Percentiles rank a stretch among this genome's conserved stretches.
Evolutionary conservation across 177 flowering plant genomes (phyloP).

Genomic region (Vitis hybrid): DNA sequence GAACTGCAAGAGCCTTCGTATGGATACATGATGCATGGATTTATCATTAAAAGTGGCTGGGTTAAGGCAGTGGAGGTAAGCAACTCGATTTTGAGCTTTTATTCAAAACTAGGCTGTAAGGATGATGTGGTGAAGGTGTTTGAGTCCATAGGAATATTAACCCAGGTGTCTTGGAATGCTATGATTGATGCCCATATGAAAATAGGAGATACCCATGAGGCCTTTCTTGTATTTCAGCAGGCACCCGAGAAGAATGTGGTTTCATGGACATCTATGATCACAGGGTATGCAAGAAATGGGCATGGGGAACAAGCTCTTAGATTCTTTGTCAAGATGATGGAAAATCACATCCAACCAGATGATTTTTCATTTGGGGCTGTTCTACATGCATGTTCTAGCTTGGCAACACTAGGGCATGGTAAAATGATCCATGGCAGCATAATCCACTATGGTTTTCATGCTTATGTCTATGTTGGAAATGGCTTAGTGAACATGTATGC

Average conservation of each 20-base stretch:
- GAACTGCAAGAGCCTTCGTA: slow-evolving; percentile 30
- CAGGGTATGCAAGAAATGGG: slow-evolving; percentile 67
- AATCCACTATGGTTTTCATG: slow-evolving; percentile 46
- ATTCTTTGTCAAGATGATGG: slow-evolving; percentile 52
- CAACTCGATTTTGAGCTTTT: slow-evolving; percentile 71
- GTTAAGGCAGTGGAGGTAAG: slow-evolving; percentile 49
- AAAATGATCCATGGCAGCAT: slow-evolving; percentile 56
- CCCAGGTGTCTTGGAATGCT: slow-evolving; percentile 73
- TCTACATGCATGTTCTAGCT: slow-evolving; percentile 69
- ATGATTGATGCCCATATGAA: slow-evolving; percentile 73
- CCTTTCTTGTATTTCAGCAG: slow-evolving; percentile 40
- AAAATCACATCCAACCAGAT: slow-evolving; percentile 44
- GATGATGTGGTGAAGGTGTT: slow-evolving; percentile 47
- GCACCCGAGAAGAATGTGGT: slow-evolving; percentile 57
- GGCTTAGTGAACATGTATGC: slow-evolving; percentile 80
- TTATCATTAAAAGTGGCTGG: slow-evolving; percentile 62
- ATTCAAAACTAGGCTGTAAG: slow-evolving; percentile 38
- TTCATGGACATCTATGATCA: slow-evolving; percentile 80
- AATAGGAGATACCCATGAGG: slow-evolving; percentile 46
- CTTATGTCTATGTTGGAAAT: slow-evolving; percentile 58
- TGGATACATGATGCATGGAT: slow-evolving; percentile 62
- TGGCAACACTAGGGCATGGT: slow-evolving; percentile 55
- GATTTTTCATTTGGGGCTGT: slow-evolving; percentile 64
- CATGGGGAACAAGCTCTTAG: slow-evolving; percentile 45
- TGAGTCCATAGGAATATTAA: slow-evolving; percentile 29